phyloP scores from a whole-genome alignment of 768 basidiomycete species.

The Termitomyces sp. region DNA sequence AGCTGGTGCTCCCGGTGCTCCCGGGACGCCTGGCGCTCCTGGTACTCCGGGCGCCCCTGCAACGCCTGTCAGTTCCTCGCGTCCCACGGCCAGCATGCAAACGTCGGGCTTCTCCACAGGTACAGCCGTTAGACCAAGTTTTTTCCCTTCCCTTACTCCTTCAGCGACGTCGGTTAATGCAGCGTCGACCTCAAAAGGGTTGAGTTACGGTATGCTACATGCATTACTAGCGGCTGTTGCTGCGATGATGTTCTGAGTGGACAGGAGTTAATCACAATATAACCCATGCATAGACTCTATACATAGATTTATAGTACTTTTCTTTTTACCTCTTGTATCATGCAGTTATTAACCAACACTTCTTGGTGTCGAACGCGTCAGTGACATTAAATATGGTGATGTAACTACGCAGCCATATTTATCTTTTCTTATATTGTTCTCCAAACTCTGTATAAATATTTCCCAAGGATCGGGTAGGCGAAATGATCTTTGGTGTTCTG shows the following conservation, averaged over 20 bases:
- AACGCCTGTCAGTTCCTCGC: background rate
- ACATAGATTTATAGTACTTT: background rate
- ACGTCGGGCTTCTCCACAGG: background rate
- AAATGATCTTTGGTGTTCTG: no score
- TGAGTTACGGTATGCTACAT: background rate
- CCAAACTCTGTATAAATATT: no score
- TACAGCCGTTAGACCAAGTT: background rate
- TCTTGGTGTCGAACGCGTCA: no score
- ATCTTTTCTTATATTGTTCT: no score
- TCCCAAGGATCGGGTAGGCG: no score
- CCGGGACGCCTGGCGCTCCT: background rate
- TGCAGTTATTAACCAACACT: no score
- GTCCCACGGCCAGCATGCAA: background rate
- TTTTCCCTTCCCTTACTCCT: constrained; percentile 2
- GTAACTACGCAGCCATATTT: no score
- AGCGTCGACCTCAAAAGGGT: background rate
- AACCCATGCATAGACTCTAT: background rate
- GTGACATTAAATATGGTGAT: no score
- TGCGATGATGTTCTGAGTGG: constrained; percentile 3
- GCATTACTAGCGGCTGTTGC: background rate
- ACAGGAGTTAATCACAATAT: background rate
- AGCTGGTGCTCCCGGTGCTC: background rate
- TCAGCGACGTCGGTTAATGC: background rate
- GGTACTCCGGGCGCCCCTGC: background rate
- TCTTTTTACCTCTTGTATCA: background rate